Percentiles rank a stretch among this genome's conserved stretches.
Evolutionary conservation across 176 grass and related monocot genomes (phyloP).

Genomic region (Puya raimondii): DNA sequence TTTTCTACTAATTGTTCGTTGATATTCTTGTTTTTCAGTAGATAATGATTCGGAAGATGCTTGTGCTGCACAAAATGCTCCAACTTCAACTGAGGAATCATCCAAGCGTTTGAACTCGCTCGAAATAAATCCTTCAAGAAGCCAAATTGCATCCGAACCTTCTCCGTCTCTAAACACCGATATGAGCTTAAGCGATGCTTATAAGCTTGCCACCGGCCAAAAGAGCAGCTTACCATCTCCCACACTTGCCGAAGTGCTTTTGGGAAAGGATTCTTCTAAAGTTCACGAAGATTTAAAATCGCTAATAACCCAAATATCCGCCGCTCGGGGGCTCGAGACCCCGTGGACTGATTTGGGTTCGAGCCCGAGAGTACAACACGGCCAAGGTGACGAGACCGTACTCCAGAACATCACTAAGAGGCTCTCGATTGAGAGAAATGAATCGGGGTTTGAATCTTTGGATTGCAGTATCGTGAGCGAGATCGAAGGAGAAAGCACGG

Average conservation of each 20-base stretch:
- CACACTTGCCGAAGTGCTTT: constrained; percentile 69
- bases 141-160: constrained; percentile 24
- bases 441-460: constrained; percentile 65
- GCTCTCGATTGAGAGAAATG: constrained; percentile 65
- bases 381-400: constrained; percentile 48
- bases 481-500: constrained; percentile 60
- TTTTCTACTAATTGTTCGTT: constrained; percentile 12
- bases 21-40: constrained; percentile 11
- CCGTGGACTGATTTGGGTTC: constrained; percentile 47
- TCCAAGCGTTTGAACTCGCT: constrained; percentile 13
- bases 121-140: constrained; percentile 30
- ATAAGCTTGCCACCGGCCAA: constrained; percentile 49
- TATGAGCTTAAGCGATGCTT: constrained; percentile 70
- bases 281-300: constrained; percentile 71
- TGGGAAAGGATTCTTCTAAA: constrained; percentile 64
- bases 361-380: constrained; percentile 47
- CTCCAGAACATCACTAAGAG: constrained; percentile 69
- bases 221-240: constrained; percentile 51
- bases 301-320: constrained; percentile 70
- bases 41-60: constrained; percentile 18
- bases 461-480: constrained; percentile 76
- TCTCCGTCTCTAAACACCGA: constrained; percentile 45
- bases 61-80: constrained; percentile 7
- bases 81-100: constrained; percentile 25
- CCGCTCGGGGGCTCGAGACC: constrained; percentile 45